Evolutionary conservation across 2,329 filamentous ascomycete genomes (phyloP), one percentile per base, ranked within the genome.

Genomic region (Claviceps sp.): DNA sequence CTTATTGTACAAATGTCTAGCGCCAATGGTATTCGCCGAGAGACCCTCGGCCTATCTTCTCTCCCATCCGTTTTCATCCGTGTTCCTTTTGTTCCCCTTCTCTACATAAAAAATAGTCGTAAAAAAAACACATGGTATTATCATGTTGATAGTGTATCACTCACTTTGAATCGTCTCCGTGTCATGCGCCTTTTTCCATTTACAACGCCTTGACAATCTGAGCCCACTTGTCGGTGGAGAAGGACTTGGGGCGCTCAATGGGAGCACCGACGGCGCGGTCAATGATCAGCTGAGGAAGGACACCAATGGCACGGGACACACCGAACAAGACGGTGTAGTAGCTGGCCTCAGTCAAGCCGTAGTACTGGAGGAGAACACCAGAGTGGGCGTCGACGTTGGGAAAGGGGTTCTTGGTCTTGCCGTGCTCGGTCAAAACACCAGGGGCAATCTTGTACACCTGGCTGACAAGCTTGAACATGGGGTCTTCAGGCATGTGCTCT

Each of bases 371-470:
- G 60, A 98, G 88, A 61, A 98, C 93, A 80, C 93, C 93, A 36
- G 90, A 96, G 86, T 97, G 93, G 66, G 91, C 90, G 68, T 97
- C 91, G 66, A 97, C 90, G 78, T 97, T 97, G 73, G 93, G 93
- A 82, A 80, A 97, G 61, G 91, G 91, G 86, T 97, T 96, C 87
- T 97, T 97, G 80, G 91, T 97, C 88, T 98, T 98, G 77, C 93
- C 93, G 79, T 98, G 93, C 84, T 98, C 89, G 60, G 93, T 98
- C 70, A 98, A 80, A 64, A 98, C 93, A 66, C 85, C 86, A 59
- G 93, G 93, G 59, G 93, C 93, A 65, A 98, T 97, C 88, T 98
- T 98, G 87, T 97, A 98, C 63, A 98, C 93, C 79, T 98, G 93
- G 81, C 87, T 94, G 76, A 98, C 93, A 62, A 98, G 87, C 83